Percentiles rank a stretch among this genome's conserved stretches.
phyloP scores from a whole-genome alignment of 331 rosid species.

The Cydonia oblonga region DNA sequence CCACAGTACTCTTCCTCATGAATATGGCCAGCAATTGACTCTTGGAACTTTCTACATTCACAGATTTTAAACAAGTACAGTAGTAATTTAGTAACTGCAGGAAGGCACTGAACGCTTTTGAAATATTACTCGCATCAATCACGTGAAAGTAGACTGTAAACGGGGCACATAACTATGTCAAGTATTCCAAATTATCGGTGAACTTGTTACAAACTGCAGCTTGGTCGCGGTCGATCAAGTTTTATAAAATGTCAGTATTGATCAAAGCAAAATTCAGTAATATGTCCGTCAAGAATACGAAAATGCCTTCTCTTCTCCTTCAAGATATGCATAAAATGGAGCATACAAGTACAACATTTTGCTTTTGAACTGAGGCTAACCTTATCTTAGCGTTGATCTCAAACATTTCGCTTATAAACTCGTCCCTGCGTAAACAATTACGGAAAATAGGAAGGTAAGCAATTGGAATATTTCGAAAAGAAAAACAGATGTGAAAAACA shows the following conservation, averaged over 20 bases:
- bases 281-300: background rate
- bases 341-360: background rate
- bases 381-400: constrained; percentile 53
- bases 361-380: constrained; percentile 11
- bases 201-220: background rate
- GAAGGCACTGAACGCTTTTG: too few species aligned
- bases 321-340: background rate
- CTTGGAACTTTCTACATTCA: constrained; percentile 56
- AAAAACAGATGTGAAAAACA: background rate
- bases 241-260: background rate
- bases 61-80: background rate
- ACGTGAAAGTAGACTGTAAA: background rate
- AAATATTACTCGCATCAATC: too few species aligned
- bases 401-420: constrained; percentile 39
- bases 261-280: background rate
- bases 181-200: background rate
- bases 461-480: background rate
- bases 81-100: too few species aligned
- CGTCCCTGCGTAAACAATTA: constrained; percentile 35
- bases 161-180: background rate
- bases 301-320: background rate
- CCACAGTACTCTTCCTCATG: constrained; percentile 17
- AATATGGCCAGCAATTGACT: constrained; percentile 15
- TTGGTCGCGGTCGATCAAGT: background rate
- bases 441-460: background rate